These are phyloP conservation scores for Jamesozyma rosinii DNA, from an alignment of 805 yeast species.

Conservation along the genomic window DNA sequence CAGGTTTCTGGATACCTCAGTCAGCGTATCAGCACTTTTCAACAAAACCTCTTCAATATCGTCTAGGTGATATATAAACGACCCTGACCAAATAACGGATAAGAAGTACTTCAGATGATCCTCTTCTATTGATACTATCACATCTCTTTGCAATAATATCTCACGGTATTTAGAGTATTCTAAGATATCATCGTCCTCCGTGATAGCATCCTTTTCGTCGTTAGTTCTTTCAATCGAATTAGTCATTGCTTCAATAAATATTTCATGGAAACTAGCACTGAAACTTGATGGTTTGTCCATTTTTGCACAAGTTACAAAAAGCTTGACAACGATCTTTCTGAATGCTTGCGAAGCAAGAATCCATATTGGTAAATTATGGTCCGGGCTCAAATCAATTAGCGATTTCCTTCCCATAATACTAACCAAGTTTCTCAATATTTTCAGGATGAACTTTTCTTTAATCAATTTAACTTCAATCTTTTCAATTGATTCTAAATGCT, in stretches of 20 bases:
- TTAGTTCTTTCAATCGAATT: conserved; percentile 23
- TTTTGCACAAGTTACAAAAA: conserved; percentile 7
- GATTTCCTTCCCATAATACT: conserved; percentile 43
- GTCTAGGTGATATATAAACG: conserved; percentile 51
- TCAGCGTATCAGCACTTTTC: conserved; percentile 23
- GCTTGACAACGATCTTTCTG: conserved; percentile 27
- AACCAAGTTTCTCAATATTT: conserved; percentile 40
- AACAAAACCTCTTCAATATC: conserved; percentile 40
- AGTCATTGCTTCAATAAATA: conserved; percentile 28
- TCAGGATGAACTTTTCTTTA: conserved; percentile 38
- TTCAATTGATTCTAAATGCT: conserved; percentile 31
- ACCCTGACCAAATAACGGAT: conserved; percentile 44
- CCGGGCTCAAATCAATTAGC: conserved; percentile 18
- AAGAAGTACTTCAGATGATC: conserved; percentile 37
- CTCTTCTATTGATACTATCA: conserved; percentile 22
- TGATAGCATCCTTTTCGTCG: conserved; percentile 20
- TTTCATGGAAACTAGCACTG: conserved; percentile 11
- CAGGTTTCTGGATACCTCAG: conserved; percentile 33
- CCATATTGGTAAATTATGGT: conserved; percentile 41
- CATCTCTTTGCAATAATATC: conserved; percentile 36
- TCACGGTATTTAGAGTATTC: conserved; percentile 38
- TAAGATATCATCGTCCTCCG: conserved; percentile 39
- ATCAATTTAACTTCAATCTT: conserved; percentile 29
- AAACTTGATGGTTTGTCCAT: conserved; percentile 5
- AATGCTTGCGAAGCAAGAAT: conserved; percentile 39